A percentile compares a stretch with the other conserved stretches of the same genome.
Conservation (phyloP, 345 rosid species). For the Boechera stricta region DNA sequence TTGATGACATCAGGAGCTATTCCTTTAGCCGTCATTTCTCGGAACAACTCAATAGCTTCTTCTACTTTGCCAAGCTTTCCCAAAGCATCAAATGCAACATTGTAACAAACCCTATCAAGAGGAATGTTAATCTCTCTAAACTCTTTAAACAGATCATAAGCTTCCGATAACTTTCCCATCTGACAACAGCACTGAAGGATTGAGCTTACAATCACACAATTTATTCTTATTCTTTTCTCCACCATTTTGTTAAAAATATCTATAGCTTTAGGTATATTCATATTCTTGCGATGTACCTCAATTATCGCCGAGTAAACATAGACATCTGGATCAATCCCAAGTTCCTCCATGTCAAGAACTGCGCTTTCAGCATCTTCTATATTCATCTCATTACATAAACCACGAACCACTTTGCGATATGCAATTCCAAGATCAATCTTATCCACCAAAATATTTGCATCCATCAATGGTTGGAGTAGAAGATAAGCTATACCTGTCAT, state of each 20-base stretch:
- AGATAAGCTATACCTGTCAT: constrained; percentile 53
- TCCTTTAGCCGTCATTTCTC: constrained; percentile 59
- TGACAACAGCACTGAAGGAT: constrained; percentile 63
- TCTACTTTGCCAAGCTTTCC: constrained; percentile 70
- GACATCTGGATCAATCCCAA: constrained; percentile 56
- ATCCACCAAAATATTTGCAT: constrained; percentile 51
- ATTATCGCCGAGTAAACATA: constrained; percentile 60
- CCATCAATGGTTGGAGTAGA: constrained; percentile 49
- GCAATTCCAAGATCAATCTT: constrained; percentile 41
- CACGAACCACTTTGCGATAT: constrained; percentile 55
- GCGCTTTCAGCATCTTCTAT: constrained; percentile 59
- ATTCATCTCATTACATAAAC: constrained; percentile 65
- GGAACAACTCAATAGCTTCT: constrained; percentile 54
- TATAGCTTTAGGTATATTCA: constrained; percentile 59
- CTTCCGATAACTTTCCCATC: constrained; percentile 51
- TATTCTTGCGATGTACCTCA: constrained; percentile 53
- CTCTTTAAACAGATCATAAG: constrained; percentile 46
- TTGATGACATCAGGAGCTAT: constrained; percentile 61
- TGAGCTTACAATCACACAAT: constrained; percentile 58
- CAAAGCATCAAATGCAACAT: constrained; percentile 58
- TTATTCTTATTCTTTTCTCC: constrained; percentile 51
- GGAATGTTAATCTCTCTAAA: constrained; percentile 48
- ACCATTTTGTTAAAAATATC: constrained; percentile 53
- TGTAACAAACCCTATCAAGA: constrained; percentile 66
- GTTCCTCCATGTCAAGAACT: constrained; percentile 56